Evolutionary conservation across 352 stramenopile species (phyloP), one percentile per base, ranked within the genome.

Genomic region (Pythium angustatum): DNA sequence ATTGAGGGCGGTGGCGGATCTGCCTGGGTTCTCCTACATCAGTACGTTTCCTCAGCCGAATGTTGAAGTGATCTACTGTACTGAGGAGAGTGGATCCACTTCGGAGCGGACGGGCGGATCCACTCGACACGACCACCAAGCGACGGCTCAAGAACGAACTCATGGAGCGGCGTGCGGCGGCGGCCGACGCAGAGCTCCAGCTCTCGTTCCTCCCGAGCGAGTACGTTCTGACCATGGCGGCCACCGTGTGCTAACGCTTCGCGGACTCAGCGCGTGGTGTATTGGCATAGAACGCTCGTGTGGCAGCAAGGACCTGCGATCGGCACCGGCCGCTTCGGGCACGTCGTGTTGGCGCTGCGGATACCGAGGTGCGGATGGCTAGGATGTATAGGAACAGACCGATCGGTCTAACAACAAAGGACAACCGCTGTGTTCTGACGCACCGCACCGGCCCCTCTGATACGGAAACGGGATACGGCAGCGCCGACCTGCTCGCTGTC

Each of bases 401-500:
- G n/a, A n/a, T n/a, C n/a, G n/a, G n/a, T n/a, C n/a, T n/a, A n/a
- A n/a, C n/a, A n/a, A n/a, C n/a, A n/a, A n/a, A n/a, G n/a, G n/a
- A n/a, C n/a, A n/a, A n/a, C n/a, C n/a, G n/a, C n/a, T n/a, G n/a
- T n/a, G n/a, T n/a, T n/a, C n/a, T n/a, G n/a, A n/a, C n/a, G n/a
- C n/a, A n/a, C n/a, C n/a, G n/a, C n/a, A n/a, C n/a, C n/a, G n/a
- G n/a, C n/a, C n/a, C n/a, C n/a, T n/a, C n/a, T n/a, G n/a, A n/a
- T n/a, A n/a, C n/a, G n/a, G n/a, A n/a, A n/a, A n/a, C n/a, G n/a
- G n/a, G n/a, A n/a, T n/a, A n/a, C n/a, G n/a, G 24, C 27, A 97
- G 86, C 14, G 86, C 84, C 10, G 81, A 96, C 63, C 78, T 96
- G 31, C 71, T 97, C 5, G 89, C 90, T 3, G 78, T 95, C 54